A percentile compares a stretch with the other conserved stretches of the same genome.
These are phyloP conservation scores for Coemansia sp. DNA, from an alignment of 192 early-diverging fungal species.

Conservation along the genomic window DNA sequence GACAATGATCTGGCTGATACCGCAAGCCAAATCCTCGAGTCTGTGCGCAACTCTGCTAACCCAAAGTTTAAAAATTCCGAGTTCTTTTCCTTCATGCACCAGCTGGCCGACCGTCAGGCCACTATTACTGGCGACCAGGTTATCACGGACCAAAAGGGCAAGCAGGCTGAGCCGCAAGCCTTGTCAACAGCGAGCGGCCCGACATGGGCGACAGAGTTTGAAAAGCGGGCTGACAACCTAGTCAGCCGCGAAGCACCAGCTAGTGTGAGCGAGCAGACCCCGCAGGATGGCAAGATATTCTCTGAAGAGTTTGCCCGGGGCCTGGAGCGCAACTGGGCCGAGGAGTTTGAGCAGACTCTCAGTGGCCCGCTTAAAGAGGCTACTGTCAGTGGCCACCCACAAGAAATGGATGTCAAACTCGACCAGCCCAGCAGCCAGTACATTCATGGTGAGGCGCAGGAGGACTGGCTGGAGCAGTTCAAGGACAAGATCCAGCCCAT, in stretches of 20 bases:
- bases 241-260: constrained; percentile 44
- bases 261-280: constrained; percentile 14
- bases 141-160: constrained; percentile 40
- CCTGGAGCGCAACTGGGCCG: constrained; percentile 58
- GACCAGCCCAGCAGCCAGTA: constrained; percentile 57
- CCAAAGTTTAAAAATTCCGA: constrained; percentile 92
- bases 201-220: constrained; percentile 73
- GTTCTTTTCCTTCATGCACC: constrained; percentile 91
- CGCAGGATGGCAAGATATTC: constrained; percentile 53
- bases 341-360: constrained; percentile 58
- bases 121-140: constrained; percentile 87
- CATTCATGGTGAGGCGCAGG: constrained; percentile 45
- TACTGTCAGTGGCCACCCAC: constrained; percentile 45
- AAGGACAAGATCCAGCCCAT: constrained; percentile 68
- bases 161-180: constrained; percentile 25
- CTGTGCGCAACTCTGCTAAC: constrained; percentile 70
- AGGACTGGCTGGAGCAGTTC: constrained; percentile 68
- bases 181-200: constrained; percentile 38
- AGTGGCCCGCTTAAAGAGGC: constrained; percentile 46
- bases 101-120: constrained; percentile 84
- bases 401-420: constrained; percentile 56
- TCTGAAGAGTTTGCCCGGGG: constrained; percentile 58
- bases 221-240: constrained; percentile 55
- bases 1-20: constrained; percentile 74
- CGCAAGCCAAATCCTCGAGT: constrained; percentile 76